Evolutionary conservation across 2,329 filamentous ascomycete genomes (phyloP).

Genomic region (Xylariaceae sp.): DNA sequence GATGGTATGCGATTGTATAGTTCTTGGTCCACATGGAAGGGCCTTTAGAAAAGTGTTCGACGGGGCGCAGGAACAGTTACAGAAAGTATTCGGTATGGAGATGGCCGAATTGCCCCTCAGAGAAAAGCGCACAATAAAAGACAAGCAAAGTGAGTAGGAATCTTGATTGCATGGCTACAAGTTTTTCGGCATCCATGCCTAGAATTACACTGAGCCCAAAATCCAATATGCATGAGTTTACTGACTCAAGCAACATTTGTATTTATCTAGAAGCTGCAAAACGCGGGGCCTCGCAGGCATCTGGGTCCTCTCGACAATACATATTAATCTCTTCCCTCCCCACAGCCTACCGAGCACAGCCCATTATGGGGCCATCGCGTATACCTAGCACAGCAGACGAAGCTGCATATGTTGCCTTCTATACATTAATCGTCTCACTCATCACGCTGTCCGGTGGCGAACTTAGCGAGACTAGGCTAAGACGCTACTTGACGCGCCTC

Average conservation of each 20-base stretch:
- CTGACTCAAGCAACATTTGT: constrained; percentile 11
- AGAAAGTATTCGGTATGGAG: constrained; percentile 81
- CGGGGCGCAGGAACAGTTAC: constrained; percentile 66
- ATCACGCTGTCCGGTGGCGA: constrained; percentile 69
- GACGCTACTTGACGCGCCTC: constrained; percentile 65
- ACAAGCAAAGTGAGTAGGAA: constrained; percentile 60
- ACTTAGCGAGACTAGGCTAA: constrained; percentile 72
- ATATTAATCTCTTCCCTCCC: constrained; percentile 72
- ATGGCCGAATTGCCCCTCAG: constrained; percentile 74
- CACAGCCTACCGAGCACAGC: constrained; percentile 55
- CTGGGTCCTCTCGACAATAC: constrained; percentile 63
- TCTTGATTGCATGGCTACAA: not conserved
- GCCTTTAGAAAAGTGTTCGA: constrained; percentile 74
- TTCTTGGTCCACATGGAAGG: constrained; percentile 64
- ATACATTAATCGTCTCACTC: constrained; percentile 71
- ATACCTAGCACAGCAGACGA: constrained; percentile 63
- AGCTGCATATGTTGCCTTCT: constrained; percentile 74
- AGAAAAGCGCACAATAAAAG: constrained; percentile 75
- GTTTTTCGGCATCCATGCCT: not conserved
- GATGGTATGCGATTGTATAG: constrained; percentile 33
- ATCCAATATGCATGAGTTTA: constrained; percentile 30
- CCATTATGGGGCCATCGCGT: constrained; percentile 62
- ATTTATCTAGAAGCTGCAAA: constrained; percentile 32
- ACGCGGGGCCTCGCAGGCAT: constrained; percentile 39
- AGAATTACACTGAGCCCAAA: not conserved